These are phyloP conservation scores for Trametes pubescens DNA, from an alignment of 1,284 basidiomycete species.

Conservation along the genomic window DNA sequence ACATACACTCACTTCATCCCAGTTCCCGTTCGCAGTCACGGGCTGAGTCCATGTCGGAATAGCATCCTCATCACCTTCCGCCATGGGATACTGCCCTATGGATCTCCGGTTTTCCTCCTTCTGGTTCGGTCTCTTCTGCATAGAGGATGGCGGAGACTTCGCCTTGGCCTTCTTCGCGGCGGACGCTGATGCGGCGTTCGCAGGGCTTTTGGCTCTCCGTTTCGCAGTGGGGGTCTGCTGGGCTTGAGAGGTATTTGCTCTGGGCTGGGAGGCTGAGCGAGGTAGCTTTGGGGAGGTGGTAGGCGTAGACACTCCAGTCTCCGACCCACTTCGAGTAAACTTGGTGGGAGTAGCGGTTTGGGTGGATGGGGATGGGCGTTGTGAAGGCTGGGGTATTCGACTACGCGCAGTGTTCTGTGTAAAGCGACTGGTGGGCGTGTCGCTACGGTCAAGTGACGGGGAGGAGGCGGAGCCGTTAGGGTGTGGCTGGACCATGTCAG, in stretches of 20 bases:
- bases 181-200: slow-evolving; percentile 41
- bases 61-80: slow-evolving; percentile 64
- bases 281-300: slow-evolving; percentile 19
- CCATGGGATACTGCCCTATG: slow-evolving; percentile 69
- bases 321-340: slow-evolving; percentile 29
- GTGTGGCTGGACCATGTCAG: slow-evolving; percentile 37
- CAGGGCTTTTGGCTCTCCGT: slow-evolving; percentile 55
- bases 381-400: slow-evolving; percentile 36
- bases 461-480: slow-evolving; percentile 36
- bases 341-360: slow-evolving; percentile 32
- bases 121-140: slow-evolving; percentile 35
- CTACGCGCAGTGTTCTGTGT: slow-evolving; percentile 31
- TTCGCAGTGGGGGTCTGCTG: slow-evolving; percentile 43
- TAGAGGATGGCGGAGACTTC: slow-evolving; percentile 42
- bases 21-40: slow-evolving; percentile 66
- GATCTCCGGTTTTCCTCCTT: slow-evolving; percentile 50
- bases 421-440: slow-evolving; percentile 28
- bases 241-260: slow-evolving; percentile 21
- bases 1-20: slow-evolving; percentile 71
- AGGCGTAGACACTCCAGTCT: slow-evolving; percentile 26
- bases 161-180: slow-evolving; percentile 50
- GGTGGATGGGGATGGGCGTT: slow-evolving; percentile 18
- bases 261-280: slow-evolving; percentile 35
- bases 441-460: slow-evolving; percentile 34
- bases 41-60: slow-evolving; percentile 84